Base-by-base conservation (phyloP, 805 yeast species). In the Scheffersomyces amazonensis region DNA sequence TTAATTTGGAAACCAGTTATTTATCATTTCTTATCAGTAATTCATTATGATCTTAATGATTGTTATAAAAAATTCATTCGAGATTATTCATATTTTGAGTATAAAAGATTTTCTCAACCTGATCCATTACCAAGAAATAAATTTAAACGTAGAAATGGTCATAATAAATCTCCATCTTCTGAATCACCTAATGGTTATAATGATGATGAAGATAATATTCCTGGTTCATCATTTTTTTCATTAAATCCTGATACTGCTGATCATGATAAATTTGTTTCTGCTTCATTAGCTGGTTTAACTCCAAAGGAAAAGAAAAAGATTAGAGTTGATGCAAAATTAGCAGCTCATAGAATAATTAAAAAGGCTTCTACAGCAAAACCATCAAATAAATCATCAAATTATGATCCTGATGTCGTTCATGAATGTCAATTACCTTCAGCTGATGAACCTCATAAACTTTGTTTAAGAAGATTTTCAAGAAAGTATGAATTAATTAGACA, bases 401-500 rank as follows among this genome's bases (percentile, higher is more conserved):
- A 69, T 40, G 74, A 69, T 43, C 73, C 75, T 1, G 75, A 69
- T 41, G 73, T 69, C 8, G 60, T 66, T 2, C 75, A 69, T 43
- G 75, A 69, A 47, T 69, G 75, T 48, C 73, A 66, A 42, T 53
- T 69, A 24, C 68, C 73, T 3, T 64, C 71, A 2, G 64, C 73
- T 4, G 75, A 68, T 36, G 73, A 66, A 33, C 67, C 71, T 3
- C 54, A 58, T 25, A 60, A 60, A 43, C 43, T 64, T 35, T 69
- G 75, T 41, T 53, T 66, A 43, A 63, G 75, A 33, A 52, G 73
- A 20, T 69, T 69, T 44, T 65, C 73, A 16, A 53, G 75, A 36
- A 95, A 96, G 15, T 91, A 91, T 58, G 99, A 91, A 66, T 71
- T 91, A 54, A 84, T 90, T 18, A 78, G 99, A 52, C 99, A 91